phyloP scores from a whole-genome alignment of 768 basidiomycete species.

The Lentinula raphanica region DNA sequence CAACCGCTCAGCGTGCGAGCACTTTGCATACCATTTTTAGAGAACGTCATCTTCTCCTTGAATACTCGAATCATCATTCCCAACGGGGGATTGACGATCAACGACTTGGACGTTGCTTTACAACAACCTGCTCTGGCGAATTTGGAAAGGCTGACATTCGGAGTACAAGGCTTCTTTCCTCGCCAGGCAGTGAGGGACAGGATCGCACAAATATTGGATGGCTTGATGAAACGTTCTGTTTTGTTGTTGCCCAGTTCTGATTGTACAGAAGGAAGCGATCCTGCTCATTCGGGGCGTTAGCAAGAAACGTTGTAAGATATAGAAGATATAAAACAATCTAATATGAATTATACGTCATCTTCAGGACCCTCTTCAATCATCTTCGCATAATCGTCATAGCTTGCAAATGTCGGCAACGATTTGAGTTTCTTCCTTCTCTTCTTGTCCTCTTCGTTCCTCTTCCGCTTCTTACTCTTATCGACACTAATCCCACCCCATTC shows the following conservation, averaged over 20 bases:
- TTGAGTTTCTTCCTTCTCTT: conserved; percentile 64
- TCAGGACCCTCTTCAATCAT: conserved; percentile 79
- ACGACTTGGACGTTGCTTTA: not conserved
- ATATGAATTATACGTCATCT: conserved; percentile 44
- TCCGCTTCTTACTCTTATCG: conserved; percentile 39
- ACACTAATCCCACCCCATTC: conserved; percentile 52
- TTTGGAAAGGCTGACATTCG: not conserved
- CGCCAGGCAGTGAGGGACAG: not conserved
- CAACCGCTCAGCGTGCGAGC: not conserved
- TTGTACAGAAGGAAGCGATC: not conserved
- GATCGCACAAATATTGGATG: not conserved
- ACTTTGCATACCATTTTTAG: not conserved
- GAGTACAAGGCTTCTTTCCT: not conserved
- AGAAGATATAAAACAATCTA: not conserved
- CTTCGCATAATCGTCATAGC: conserved; percentile 80
- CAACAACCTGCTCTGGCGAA: not conserved
- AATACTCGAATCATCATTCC: conserved; percentile 1
- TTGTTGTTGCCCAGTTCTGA: not conserved
- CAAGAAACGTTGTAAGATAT: no score
- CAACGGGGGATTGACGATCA: not conserved
- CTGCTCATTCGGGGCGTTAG: no score
- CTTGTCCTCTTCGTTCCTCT: conserved; percentile 28
- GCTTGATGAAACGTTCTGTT: not conserved
- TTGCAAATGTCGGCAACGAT: conserved; percentile 75
- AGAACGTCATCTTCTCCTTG: not conserved